Evolutionary conservation across 176 grass and related monocot species (phyloP), one percentile per base, ranked within the genome.

Genomic region (Oryza coarctata): DNA sequence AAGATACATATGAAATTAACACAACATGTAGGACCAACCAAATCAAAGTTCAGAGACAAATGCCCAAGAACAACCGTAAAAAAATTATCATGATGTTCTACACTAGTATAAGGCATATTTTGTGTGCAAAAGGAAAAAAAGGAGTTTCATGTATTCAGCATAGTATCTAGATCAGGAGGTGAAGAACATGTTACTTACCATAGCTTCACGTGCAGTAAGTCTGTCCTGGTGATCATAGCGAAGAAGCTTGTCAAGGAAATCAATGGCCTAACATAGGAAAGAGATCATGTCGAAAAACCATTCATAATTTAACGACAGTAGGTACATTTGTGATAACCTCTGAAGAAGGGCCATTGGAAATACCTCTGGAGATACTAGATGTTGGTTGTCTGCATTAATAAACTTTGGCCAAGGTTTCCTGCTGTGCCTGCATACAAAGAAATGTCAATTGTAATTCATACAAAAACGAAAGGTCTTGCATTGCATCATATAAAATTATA

Each of bases 241-340:
- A 57, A 99, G 87, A 95, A 99, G 96, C 40, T 91, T 95, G 68
- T 99, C 96, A 15, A 99, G 93, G 76, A 99, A 99, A 92, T 99
- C 96, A 60, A 99, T 85, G 47, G 96, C 89, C 96, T 95, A 84
- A 49, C 82, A 77, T 11, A 88, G 76, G 80, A 70, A 22, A 73
- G 15, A 18, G 3, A 22, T 31, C 69, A n/a, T 12, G 79, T 84
- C 18, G 50, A 82, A 20, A 70, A 45, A 81, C 57, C 18, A 89
- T 11, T 33, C 64, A 4, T 57, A 67, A 63, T 29, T 28, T 74
- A 73, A 50, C 43, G n/a, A n/a, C 64, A 38, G 35, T 29, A 70
- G 8, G 11, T 64, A 65, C 26, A 45, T 50, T 66, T 71, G 0
- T 70, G 73, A 65, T 63, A 12, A 13, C 2, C 55, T 25, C 55